Conservation (phyloP, 371 early-diverging fungal genomes). For the Cokeromyces recurvatus region DNA sequence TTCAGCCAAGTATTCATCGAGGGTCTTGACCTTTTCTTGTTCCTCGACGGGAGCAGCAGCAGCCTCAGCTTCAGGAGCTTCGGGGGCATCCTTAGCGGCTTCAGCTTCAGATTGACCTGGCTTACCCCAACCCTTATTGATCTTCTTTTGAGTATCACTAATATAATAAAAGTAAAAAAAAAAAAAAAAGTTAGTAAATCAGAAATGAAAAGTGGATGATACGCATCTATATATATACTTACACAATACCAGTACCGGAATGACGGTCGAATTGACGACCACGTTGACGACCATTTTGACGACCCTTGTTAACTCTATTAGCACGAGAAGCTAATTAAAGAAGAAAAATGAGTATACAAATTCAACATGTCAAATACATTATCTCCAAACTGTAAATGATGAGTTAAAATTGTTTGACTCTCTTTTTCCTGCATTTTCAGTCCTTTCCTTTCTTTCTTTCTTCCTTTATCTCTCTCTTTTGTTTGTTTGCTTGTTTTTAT, state of each 20-base stretch:
- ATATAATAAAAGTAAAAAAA: slow-evolving; percentile 1
- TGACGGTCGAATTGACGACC: slow-evolving; percentile 80
- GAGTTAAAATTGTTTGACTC: too few species aligned
- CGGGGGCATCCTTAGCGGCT: slow-evolving; percentile 1
- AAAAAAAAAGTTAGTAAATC: too few species aligned
- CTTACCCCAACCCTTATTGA: slow-evolving; percentile 74
- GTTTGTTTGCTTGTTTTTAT: too few species aligned
- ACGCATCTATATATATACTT: too few species aligned
- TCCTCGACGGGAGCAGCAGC: slow-evolving; percentile 40
- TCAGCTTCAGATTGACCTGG: slow-evolving; percentile 38
- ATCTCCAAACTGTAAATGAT: too few species aligned
- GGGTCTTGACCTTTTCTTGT: slow-evolving; percentile 67
- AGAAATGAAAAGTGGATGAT: too few species aligned
- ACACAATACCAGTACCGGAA: slow-evolving; percentile 67
- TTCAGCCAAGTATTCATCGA: slow-evolving; percentile 73
- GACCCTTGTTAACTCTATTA: slow-evolving; percentile 25
- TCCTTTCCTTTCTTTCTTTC: too few species aligned
- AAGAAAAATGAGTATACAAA: too few species aligned
- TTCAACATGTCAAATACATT: too few species aligned
- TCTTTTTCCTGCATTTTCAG: too few species aligned
- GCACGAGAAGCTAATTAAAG: slow-evolving; percentile 7
- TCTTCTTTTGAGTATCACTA: slow-evolving; percentile 79
- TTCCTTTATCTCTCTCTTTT: too few species aligned
- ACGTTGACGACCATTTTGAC: slow-evolving; percentile 47
- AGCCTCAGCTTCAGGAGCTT: slow-evolving; percentile 33